Base-by-base conservation (phyloP, 768 basidiomycete species). In the Suillus lakei region DNA sequence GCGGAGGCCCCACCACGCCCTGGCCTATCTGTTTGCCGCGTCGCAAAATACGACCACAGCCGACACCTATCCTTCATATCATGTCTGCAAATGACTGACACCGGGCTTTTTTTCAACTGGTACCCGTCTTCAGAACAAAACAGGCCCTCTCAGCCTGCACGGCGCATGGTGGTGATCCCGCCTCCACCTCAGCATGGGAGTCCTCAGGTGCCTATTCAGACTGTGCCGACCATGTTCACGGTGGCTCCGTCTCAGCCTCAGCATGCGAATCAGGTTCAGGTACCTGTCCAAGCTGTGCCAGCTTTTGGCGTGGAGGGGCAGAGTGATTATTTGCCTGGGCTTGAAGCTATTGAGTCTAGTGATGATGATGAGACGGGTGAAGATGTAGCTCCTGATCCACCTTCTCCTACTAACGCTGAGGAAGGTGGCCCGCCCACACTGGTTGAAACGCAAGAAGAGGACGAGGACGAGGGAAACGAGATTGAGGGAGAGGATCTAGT, bases 1-100 rank as follows among this genome's bases (percentile, higher is more conserved):
- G 60, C 80, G 65, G 72, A 70, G 26, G 76, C 76, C 3, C 67
- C 74, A 76, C 28, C 81, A 70, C 68, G 70, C 78, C 69, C 70
- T 74, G 63, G 71, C 68, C 46, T 81, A 32, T 69, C 69, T 21
- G 68, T 76, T 64, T 68, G 64, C 39, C 64, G 69, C 26, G 21
- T 73, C 44, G 58, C 32, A 60, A 21, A 66, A 64, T 62, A 71
- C 55, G 70, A 76, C 21, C 39, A 65, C 43, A 64, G 46, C 0
- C 65, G 51, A 38, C 44, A 66, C 28, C 68, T 74, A n/a, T 63
- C 70, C 26, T 66, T 48, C 41, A 70, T 87, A n/a, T 80, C 80
- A 30, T 88, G 86, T 68, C 78, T 88, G 26, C 86, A 88, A 70
- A 80, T 87, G 76, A 84, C 85, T 0, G 81, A 85, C 32, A 84